phyloP scores from a whole-genome alignment of 768 basidiomycete species.

The Nevesoporus exiguus region DNA sequence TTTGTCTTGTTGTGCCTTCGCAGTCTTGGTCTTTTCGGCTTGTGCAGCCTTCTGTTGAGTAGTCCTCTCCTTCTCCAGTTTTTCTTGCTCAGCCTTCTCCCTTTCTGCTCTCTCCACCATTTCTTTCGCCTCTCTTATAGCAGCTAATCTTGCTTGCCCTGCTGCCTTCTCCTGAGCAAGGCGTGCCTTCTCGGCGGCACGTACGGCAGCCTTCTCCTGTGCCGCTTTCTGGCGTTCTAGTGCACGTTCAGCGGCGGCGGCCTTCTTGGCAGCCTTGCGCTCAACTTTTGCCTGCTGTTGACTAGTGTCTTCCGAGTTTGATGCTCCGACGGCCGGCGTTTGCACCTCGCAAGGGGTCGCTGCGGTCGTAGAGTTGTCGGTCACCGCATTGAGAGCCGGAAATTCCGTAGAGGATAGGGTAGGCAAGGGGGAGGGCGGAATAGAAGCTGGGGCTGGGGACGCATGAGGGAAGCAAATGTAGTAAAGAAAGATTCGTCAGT shows the following conservation, averaged over 20 bases:
- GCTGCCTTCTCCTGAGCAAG: conserved; percentile 50
- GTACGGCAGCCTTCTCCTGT: conserved; percentile 54
- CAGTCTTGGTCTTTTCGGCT: conserved; percentile 36
- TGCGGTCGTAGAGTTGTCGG: conserved; percentile 8
- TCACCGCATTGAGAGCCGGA: conserved; percentile 51
- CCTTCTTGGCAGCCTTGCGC: conserved; percentile 64
- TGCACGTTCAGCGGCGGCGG: conserved; percentile 57
- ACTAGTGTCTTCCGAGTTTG: conserved; percentile 32
- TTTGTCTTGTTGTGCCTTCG: conserved; percentile 34
- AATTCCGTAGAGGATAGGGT: conserved; percentile 69
- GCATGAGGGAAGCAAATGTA: conserved; percentile 20
- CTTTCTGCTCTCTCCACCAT: conserved; percentile 33
- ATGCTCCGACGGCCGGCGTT: conserved; percentile 10
- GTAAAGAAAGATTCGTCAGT: conserved; percentile 38
- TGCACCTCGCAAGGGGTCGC: conserved; percentile 24
- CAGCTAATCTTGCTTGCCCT: conserved; percentile 48
- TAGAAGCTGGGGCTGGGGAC: conserved; percentile 34
- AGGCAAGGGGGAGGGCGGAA: conserved; percentile 42
- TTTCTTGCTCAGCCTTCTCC: conserved; percentile 39
- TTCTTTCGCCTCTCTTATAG: conserved; percentile 39
- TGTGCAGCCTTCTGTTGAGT: conserved; percentile 32
- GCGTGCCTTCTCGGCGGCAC: conserved; percentile 52
- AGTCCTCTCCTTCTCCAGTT: conserved; percentile 36
- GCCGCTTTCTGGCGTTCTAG: conserved; percentile 55
- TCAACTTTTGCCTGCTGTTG: conserved; percentile 56